These are phyloP conservation scores for Boletus eberwhitei DNA, from an alignment of 768 basidiomycete species.

Conservation along the genomic window DNA sequence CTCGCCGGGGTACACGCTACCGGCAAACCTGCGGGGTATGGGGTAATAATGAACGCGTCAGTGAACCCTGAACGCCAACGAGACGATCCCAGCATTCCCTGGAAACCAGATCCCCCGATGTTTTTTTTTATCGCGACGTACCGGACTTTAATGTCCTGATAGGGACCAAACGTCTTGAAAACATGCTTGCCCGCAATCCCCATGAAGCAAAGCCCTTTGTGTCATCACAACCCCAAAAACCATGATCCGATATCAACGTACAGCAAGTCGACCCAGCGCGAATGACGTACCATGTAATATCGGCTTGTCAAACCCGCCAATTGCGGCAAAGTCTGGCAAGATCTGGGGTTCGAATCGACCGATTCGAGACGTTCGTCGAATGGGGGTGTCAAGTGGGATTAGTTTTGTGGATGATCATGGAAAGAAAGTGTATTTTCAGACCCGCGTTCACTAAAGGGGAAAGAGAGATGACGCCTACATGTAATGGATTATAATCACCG, in stretches of 20 bases:
- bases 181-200: conserved; percentile 94
- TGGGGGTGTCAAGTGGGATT: not conserved
- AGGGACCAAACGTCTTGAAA: conserved; percentile 78
- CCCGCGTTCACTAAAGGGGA: not conserved
- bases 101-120: not conserved
- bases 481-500: conserved; percentile 89
- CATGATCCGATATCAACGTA: not conserved
- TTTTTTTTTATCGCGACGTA: conserved; percentile 32
- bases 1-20: conserved; percentile 92
- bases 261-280: not conserved
- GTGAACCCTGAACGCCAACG: not conserved
- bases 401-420: not conserved
- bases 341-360: conserved; percentile 47
- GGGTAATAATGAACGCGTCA: not conserved
- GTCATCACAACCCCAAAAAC: not conserved
- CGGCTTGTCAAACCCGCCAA: conserved; percentile 92
- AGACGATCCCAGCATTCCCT: not conserved
- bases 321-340: conserved; percentile 87
- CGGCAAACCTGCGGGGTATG: conserved; percentile 60
- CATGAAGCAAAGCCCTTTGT: conserved; percentile 77
- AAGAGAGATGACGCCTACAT: conserved; percentile 46
- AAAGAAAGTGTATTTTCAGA: not conserved
- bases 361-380: not conserved
- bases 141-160: conserved; percentile 94
- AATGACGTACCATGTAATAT: conserved; percentile 60